Evolutionary conservation across 2,329 filamentous ascomycete genomes (phyloP), one percentile per base, ranked within the genome.

Genomic region (Apiospora aurea): DNA sequence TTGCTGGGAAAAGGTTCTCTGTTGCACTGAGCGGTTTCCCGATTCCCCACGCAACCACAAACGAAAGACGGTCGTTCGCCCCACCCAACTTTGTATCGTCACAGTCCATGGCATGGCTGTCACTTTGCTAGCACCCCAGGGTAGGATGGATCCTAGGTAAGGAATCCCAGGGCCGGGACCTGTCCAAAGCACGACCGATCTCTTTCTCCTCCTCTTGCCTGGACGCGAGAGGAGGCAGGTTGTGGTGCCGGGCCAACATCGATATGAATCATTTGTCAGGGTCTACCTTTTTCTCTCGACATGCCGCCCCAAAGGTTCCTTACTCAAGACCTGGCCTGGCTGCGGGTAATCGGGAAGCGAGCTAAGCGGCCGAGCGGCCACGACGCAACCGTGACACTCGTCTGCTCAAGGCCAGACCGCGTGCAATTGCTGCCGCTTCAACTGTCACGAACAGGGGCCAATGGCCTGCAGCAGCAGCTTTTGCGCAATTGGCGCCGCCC

Each of bases 21-120:
- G 57, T 76, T 73, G 76, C 75, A 77, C 77, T 77, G 74, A 74
- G 77, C 74, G 75, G 75, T 73, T 73, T 74, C 76, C 74, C 72
- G 74, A 75, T 76, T 76, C 75, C 74, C 70, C 57, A 64, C 57
- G 57, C 57, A 64, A 41, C 57, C 57, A 64, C 34, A 34, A 34
- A 41, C 57, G 26, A 69, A 38, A 53, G 49, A 69, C 69, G 16
- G 43, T 24, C 57, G 66, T 16, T 51, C 34, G 51, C 71, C 69
- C 71, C 51, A 57, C 68, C 38, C 53, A 26, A 41, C 57, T 64
- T 38, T 64, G 18, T 41, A 38, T 34, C 57, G 57, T 64, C 57
- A 61, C 53, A 41, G 57, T 41, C 21, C 57, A n/a, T 21, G 34
- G 57, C 34, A 41, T 38, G 57, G 18, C n/a, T 64, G 57, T 64